Conservation (phyloP, 257 asterid genomes). For the Agastache rugosa region DNA sequence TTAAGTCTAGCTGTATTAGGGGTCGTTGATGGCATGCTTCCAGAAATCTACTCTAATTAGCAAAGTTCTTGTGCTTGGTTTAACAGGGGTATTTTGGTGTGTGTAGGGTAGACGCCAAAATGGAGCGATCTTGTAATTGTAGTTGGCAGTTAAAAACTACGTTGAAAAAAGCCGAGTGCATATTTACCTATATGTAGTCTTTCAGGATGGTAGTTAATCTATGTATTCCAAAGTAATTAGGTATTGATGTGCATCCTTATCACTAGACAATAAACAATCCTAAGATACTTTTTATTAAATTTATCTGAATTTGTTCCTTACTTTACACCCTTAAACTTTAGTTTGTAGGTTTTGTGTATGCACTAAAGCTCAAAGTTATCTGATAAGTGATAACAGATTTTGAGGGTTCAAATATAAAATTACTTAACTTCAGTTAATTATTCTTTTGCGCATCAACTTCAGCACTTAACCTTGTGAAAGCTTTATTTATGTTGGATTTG, state of each 20-base stretch:
- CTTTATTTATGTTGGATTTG: not conserved
- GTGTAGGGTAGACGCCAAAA: not conserved
- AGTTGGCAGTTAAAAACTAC: not conserved
- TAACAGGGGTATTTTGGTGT: not conserved
- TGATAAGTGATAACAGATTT: no score
- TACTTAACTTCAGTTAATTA: not conserved
- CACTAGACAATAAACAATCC: no score
- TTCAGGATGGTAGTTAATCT: not conserved
- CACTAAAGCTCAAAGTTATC: not conserved
- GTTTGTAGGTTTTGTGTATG: not conserved
- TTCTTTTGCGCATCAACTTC: not conserved
- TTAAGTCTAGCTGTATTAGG: not conserved
- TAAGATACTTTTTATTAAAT: not conserved
- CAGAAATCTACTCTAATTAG: not conserved
- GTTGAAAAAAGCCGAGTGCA: not conserved
- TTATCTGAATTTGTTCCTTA: not conserved
- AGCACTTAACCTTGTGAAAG: constrained; percentile 14
- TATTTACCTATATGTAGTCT: not conserved
- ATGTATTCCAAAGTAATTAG: not conserved
- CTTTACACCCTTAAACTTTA: not conserved
- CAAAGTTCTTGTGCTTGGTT: not conserved
- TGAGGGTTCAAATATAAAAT: not conserved
- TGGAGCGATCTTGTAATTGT: not conserved
- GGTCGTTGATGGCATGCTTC: not conserved
- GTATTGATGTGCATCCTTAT: not conserved